These are phyloP conservation scores for Bassia scoparia DNA, from an alignment of 148 eudicot species.

Conservation along the genomic window DNA sequence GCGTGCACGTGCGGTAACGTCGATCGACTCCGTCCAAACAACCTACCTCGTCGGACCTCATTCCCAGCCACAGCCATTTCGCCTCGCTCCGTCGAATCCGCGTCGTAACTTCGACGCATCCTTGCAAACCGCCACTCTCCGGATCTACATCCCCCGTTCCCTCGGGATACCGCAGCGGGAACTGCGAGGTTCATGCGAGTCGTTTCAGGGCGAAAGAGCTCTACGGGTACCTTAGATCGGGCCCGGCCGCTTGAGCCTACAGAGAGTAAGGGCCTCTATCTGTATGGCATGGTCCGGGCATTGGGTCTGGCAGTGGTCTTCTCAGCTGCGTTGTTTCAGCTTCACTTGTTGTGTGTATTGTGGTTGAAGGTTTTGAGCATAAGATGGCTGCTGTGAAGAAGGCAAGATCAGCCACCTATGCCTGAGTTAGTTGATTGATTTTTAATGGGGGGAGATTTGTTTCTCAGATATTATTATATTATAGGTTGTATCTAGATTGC, in stretches of 20 bases:
- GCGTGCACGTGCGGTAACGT: too few species aligned
- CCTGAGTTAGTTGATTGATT: slow-evolving; percentile 56
- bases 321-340: slow-evolving; percentile 57
- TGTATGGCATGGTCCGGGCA: slow-evolving; percentile 57
- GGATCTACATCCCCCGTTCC: slow-evolving; percentile 45
- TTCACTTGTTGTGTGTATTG: slow-evolving; percentile 59
- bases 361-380: slow-evolving; percentile 60
- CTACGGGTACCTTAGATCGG: slow-evolving; percentile 67
- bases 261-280: slow-evolving; percentile 44
- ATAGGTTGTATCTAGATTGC: too few species aligned
- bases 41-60: slow-evolving; percentile 37
- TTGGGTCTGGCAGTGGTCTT: slow-evolving; percentile 74
- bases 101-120: slow-evolving; percentile 44
- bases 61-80: slow-evolving; percentile 49
- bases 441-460: neutral
- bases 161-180: slow-evolving; percentile 48
- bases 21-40: slow-evolving; percentile 49
- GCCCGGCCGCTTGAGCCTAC: slow-evolving; percentile 43
- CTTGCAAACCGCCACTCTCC: slow-evolving; percentile 36
- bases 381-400: slow-evolving; percentile 42
- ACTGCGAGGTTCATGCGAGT: slow-evolving; percentile 46
- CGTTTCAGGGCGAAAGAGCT: slow-evolving; percentile 55
- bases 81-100: slow-evolving; percentile 41
- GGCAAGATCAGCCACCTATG: slow-evolving; percentile 58
- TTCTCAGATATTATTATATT: too few species aligned